These are phyloP conservation scores for Anastatica hierochuntica DNA, from an alignment of 345 rosid genomes.

Conservation along the genomic window DNA sequence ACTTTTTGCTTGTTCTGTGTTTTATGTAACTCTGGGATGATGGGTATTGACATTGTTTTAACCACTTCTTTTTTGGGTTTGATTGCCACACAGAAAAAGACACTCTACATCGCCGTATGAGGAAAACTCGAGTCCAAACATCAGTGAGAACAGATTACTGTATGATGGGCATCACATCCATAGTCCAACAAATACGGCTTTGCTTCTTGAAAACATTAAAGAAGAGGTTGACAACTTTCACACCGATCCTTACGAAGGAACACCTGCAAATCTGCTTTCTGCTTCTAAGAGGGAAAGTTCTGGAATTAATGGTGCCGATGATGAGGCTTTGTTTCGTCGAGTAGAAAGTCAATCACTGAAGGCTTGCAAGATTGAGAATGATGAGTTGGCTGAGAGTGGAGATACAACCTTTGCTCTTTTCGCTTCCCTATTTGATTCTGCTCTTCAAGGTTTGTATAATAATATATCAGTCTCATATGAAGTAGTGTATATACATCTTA, in stretches of 20 bases:
- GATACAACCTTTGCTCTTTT: constrained; percentile 61
- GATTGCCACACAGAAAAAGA: constrained; percentile 47
- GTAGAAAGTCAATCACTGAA: constrained; percentile 57
- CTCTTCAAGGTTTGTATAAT: constrained; percentile 61
- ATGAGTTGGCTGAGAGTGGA: constrained; percentile 49
- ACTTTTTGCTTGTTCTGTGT: background rate
- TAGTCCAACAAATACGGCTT: constrained; percentile 84
- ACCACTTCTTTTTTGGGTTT: background rate
- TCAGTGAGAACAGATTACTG: constrained; percentile 52
- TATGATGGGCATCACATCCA: constrained; percentile 73
- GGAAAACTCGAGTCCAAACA: constrained; percentile 39
- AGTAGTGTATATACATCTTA: background rate
- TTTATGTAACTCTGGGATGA: background rate
- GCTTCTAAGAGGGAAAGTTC: constrained; percentile 44
- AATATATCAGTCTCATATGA: background rate
- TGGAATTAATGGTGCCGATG: constrained; percentile 38
- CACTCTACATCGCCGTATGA: constrained; percentile 51
- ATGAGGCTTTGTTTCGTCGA: constrained; percentile 32
- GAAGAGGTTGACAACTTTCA: constrained; percentile 66
- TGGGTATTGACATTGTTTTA: too few species aligned
- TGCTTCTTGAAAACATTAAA: constrained; percentile 86
- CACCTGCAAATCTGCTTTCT: constrained; percentile 32
- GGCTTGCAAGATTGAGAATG: constrained; percentile 84
- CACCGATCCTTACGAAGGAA: constrained; percentile 35
- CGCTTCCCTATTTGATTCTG: constrained; percentile 83